A percentile compares a stretch with the other conserved stretches of the same genome.
Conservation (phyloP, 139 green algal species). For the Desmodesmus armatus region DNA sequence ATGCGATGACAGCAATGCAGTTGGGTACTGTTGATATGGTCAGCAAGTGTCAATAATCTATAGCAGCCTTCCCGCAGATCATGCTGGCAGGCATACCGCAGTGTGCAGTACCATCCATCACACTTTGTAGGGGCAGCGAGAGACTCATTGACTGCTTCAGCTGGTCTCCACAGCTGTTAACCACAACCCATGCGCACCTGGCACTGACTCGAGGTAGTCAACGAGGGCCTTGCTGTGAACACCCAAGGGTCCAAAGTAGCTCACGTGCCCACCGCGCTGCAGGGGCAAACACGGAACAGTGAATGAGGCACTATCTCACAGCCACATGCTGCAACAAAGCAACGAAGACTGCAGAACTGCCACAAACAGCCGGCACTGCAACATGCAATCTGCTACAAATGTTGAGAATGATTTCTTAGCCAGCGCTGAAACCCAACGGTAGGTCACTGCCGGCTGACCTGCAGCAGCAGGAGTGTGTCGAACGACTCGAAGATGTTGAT, state of each 20-base stretch:
- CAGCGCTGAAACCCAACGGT: too few relatives aligned
- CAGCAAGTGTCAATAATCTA: too few relatives aligned
- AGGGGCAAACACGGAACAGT: not conserved
- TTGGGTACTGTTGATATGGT: too few relatives aligned
- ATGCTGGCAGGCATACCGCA: not conserved
- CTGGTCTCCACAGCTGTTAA: too few relatives aligned
- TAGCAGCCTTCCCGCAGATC: too few relatives aligned
- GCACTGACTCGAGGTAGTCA: constrained; percentile 60
- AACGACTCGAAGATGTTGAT: constrained; percentile 87
- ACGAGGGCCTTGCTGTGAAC: constrained; percentile 68
- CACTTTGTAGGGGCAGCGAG: too few relatives aligned
- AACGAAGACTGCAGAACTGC: not conserved
- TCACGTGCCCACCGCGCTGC: constrained; percentile 69
- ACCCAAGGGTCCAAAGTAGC: constrained; percentile 91
- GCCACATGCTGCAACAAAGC: not conserved
- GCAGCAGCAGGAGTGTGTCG: constrained; percentile 85
- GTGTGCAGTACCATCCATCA: not conserved
- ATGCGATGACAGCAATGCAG: too few relatives aligned
- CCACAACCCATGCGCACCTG: not conserved
- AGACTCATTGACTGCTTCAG: not conserved
- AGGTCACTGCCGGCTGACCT: too few relatives aligned
- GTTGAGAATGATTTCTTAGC: too few relatives aligned
- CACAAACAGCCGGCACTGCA: not conserved
- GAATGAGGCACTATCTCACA: not conserved
- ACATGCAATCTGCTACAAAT: not conserved